Percentiles rank a stretch among this genome's conserved stretches.
Conservation (phyloP, 2,329 filamentous ascomycete genomes). For the Aspergillus persii region DNA sequence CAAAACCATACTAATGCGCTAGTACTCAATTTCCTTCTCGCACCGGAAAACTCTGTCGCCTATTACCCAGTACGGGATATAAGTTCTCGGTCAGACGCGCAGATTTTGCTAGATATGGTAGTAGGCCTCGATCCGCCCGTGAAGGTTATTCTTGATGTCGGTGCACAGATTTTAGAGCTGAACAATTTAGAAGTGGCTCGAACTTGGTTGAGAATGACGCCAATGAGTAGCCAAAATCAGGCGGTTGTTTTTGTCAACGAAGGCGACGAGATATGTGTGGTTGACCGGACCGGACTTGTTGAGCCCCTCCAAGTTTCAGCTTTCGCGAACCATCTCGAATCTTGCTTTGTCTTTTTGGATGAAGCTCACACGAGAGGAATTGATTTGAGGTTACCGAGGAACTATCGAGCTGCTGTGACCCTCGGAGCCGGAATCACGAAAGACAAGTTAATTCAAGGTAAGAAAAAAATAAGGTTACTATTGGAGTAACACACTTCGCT, state of each 20-base stretch:
- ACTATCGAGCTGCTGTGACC: constrained; percentile 65
- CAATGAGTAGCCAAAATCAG: constrained; percentile 26
- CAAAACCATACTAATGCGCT: constrained; percentile 66
- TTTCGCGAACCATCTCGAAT: constrained; percentile 55
- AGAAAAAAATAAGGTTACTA: constrained; percentile 11
- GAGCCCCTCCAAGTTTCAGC: constrained; percentile 56
- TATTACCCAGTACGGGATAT: constrained; percentile 16
- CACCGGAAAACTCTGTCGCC: constrained; percentile 46
- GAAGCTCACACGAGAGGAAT: constrained; percentile 69
- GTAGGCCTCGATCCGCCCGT: constrained; percentile 38
- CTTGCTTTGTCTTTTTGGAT: constrained; percentile 67
- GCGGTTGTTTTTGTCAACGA: constrained; percentile 57
- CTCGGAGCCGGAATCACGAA: constrained; percentile 65
- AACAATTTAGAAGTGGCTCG: constrained; percentile 56
- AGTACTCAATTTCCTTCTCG: constrained; percentile 60
- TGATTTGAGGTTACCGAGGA: constrained; percentile 59
- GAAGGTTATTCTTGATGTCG: constrained; percentile 67
- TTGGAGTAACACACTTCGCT: not conserved
- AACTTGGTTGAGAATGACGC: constrained; percentile 50
- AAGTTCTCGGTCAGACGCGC: constrained; percentile 14
- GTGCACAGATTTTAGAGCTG: constrained; percentile 66
- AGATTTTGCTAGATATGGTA: constrained; percentile 50
- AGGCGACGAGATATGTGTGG: constrained; percentile 28
- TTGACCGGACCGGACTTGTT: constrained; percentile 25
- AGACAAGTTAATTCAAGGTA: constrained; percentile 67